Conservation (phyloP, 2,329 filamentous ascomycete genomes). For the Neopestalotiopsis rosae region DNA sequence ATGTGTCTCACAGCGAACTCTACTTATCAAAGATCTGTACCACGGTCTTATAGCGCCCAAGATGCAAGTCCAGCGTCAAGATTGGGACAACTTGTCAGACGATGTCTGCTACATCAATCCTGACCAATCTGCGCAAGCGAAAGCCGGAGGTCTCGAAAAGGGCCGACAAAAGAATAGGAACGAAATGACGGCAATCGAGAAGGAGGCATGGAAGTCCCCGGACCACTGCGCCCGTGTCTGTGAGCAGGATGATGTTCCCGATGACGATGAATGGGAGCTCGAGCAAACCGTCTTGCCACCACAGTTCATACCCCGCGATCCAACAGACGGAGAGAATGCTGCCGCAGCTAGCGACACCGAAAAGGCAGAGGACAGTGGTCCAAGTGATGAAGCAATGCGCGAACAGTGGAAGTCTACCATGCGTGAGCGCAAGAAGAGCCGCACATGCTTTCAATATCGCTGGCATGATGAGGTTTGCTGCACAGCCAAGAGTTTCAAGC, state of each 20-base stretch:
- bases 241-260: slow-evolving; percentile 43
- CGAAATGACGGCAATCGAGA: slow-evolving; percentile 48
- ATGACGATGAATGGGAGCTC: slow-evolving; percentile 39
- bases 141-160: slow-evolving; percentile 36
- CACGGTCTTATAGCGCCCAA: slow-evolving; percentile 51
- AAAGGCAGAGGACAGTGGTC: slow-evolving; percentile 32
- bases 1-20: slow-evolving; percentile 39
- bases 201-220: slow-evolving; percentile 48
- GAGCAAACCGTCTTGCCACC: slow-evolving; percentile 2
- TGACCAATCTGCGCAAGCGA: slow-evolving; percentile 40
- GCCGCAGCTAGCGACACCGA: slow-evolving; percentile 32
- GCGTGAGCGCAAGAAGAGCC: slow-evolving; percentile 38
- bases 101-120: slow-evolving; percentile 51
- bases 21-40: slow-evolving; percentile 56
- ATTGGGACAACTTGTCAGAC: slow-evolving; percentile 60
- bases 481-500: slow-evolving; percentile 48
- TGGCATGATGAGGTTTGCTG: slow-evolving; percentile 51
- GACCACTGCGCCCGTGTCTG: slow-evolving; percentile 58
- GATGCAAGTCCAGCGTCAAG: slow-evolving; percentile 45
- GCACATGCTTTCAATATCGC: slow-evolving; percentile 52
- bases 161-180: slow-evolving; percentile 43
- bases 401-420: slow-evolving; percentile 29
- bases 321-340: slow-evolving; percentile 31
- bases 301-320: slow-evolving; percentile 17
- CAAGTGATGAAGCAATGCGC: slow-evolving; percentile 28